phyloP scores from a whole-genome alignment of 208 protist species.

The Trypanosoma conorhini region DNA sequence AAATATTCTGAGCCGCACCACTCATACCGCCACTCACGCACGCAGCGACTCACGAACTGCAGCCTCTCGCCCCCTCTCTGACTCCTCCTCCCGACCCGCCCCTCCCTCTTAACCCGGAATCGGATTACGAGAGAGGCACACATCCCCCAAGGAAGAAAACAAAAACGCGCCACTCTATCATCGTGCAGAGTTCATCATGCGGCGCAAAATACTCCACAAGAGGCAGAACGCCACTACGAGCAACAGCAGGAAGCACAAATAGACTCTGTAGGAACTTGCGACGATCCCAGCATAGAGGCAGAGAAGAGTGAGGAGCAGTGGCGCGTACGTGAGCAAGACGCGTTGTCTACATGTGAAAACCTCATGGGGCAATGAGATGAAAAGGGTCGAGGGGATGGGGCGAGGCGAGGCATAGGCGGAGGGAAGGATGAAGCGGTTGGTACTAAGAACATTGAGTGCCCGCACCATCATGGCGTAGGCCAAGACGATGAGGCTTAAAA shows the following conservation, averaged over 20 bases:
- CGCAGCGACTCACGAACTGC: neutral
- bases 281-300: slow-evolving; percentile 22
- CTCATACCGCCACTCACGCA: neutral
- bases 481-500: slow-evolving; percentile 18
- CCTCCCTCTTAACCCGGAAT: no score
- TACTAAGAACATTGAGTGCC: slow-evolving; percentile 33
- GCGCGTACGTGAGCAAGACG: slow-evolving; percentile 27
- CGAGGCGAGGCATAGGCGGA: slow-evolving; percentile 19
- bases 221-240: slow-evolving; percentile 20
- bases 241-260: slow-evolving; percentile 21
- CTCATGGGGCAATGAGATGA: slow-evolving; percentile 28
- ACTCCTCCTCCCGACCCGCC: neutral
- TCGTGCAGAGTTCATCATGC: slow-evolving; percentile 9
- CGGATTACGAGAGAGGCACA: neutral
- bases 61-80: neutral
- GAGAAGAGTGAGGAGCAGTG: slow-evolving; percentile 17
- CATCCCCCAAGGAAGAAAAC: slow-evolving; percentile 2
- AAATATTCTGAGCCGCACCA: neutral
- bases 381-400: slow-evolving; percentile 17
- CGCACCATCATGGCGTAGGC: slow-evolving; percentile 30
- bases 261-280: slow-evolving; percentile 9
- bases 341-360: slow-evolving; percentile 31
- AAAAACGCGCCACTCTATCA: neutral
- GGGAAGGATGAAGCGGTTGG: slow-evolving; percentile 36
- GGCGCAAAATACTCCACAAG: slow-evolving; percentile 10